Base-by-base conservation (phyloP, 2,329 filamentous ascomycete genomes). In the Botrytis byssoidea region DNA sequence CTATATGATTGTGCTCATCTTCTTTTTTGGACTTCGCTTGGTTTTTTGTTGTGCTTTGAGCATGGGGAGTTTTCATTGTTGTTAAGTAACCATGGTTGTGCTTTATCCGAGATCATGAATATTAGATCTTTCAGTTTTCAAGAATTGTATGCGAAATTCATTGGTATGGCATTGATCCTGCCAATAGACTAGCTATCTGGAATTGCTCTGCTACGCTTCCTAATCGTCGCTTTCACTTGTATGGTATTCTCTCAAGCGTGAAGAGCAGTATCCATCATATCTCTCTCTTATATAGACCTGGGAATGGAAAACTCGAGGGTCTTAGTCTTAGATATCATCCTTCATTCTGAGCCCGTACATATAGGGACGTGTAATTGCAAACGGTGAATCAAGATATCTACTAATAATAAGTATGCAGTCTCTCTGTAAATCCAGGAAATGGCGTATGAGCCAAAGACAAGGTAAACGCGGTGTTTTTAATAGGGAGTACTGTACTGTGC, bases 401-500 rank as follows among this genome's bases (percentile, higher is more conserved):
- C 3, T 9, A 44, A 1, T 18, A 44, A 1, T 2, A 59, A 32
- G 55, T 35, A 1, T 2, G 0, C 3, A 32, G 3, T 3, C 8
- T 55, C 6, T 55, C 42, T 44, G 42, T 7, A 6, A 18, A 12
- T 59, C 29, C 0, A 32, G 16, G 1, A 10, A 59, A 22, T 32
- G n/a, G 29, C 16, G 1, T 59, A 4, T 35, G 29, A 61, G 20
- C 40, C 29, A 29, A 60, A 60, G 22, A 22, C 10, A 61, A 22
- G 4, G 32, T n/a, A 22, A 40, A 61, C 25, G 10, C 32, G 22
- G 5, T 14, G 10, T 7, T 7, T 37, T 35, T 25, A 2, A 37
- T 37, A 4, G 22, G 5, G 20, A 6, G 0, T 37, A 25, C 4
- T 0, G 0, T 37, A 25, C 4, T 0, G 20, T 25, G 1, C 2